Evolutionary conservation across 2,329 filamentous ascomycete species (phyloP), one percentile per base, ranked within the genome.

Genomic region (Colletotrichum simmondsii): DNA sequence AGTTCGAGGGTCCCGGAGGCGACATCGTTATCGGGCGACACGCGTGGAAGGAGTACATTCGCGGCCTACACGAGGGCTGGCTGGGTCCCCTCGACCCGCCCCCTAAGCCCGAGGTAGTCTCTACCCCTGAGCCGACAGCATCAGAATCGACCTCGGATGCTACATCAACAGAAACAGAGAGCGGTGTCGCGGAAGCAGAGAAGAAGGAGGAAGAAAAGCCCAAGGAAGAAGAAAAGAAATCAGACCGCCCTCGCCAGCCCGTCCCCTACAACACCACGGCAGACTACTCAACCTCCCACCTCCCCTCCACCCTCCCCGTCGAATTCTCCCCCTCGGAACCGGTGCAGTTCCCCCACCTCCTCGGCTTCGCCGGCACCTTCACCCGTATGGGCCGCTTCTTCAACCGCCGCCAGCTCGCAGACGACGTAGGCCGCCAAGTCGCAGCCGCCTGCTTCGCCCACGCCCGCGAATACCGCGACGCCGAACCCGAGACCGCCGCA

Each of bases 41-140:
- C 80, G 92, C 96, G 11, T 99, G 97, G 97, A 99, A 98, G 84
- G 97, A 99, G 83, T 99, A 98, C 81, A 86, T 98, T 28, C 89
- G 95, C 71, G 97, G 97, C 58, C 80, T 98, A 76, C 97, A 99
- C 81, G 97, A 99, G 83, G 97, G 97, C 68, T 99, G 97, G 96
- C 85, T 99, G 28, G 96, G 97, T 0, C 95, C 97, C 8, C 85
- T 97, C 56, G 90, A 93, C 72, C 83, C 91, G 68, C 93, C 93
- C 2, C 78, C 80, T 32, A 80, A 84, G 66, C 80, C 80, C 70
- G 79, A 42, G 75, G 79, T 62, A 46, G 67, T 74, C 63, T 78
- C 70, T 54, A 75, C 79, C 35, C 77, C 78, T 7, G 75, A 77
- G 6, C 28, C 77, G 5, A 16, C 42, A 24, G 46, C 49, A 42